Percentiles rank a stretch among this genome's conserved stretches.
phyloP scores from a whole-genome alignment of 2,329 filamentous ascomycete genomes.

The Diaporthe caulivora region DNA sequence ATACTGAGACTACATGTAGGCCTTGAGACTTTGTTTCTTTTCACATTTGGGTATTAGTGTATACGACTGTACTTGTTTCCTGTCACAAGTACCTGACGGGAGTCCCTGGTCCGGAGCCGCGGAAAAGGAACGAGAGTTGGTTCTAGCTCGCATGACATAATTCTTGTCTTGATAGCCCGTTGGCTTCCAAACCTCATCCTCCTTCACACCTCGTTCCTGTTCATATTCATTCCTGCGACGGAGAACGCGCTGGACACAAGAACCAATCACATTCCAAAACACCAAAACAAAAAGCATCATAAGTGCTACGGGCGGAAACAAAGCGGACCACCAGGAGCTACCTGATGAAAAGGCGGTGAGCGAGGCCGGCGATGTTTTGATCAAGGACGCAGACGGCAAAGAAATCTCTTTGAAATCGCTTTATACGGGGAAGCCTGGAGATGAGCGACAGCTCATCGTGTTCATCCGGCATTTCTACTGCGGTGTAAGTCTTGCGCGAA shows the following conservation, averaged over 20 bases:
- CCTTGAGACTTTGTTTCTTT: too few relatives aligned
- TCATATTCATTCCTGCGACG: neutral
- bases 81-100: too few relatives aligned
- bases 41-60: too few relatives aligned
- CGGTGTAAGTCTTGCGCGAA: slow-evolving; percentile 14
- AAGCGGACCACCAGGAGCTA: slow-evolving; percentile 9
- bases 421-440: slow-evolving; percentile 8
- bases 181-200: too few relatives aligned
- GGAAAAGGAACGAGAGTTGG: too few relatives aligned
- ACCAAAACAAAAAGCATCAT: neutral
- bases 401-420: slow-evolving; percentile 12
- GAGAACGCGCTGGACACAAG: too few relatives aligned
- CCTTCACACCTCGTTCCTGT: neutral
- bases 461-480: slow-evolving; percentile 34
- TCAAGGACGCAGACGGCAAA: slow-evolving; percentile 26
- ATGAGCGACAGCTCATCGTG: slow-evolving; percentile 29
- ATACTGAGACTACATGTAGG: too few relatives aligned
- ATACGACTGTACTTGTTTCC: too few relatives aligned
- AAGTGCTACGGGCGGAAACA: neutral
- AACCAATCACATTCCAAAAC: too few relatives aligned
- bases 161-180: too few relatives aligned
- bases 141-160: neutral
- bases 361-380: slow-evolving; percentile 27
- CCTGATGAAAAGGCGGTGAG: neutral
- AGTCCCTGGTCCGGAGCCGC: too few relatives aligned